A percentile compares a stretch with the other conserved stretches of the same genome.
phyloP scores from a whole-genome alignment of 495 filamentous ascomycete genomes.

The Daldinia childiae region DNA sequence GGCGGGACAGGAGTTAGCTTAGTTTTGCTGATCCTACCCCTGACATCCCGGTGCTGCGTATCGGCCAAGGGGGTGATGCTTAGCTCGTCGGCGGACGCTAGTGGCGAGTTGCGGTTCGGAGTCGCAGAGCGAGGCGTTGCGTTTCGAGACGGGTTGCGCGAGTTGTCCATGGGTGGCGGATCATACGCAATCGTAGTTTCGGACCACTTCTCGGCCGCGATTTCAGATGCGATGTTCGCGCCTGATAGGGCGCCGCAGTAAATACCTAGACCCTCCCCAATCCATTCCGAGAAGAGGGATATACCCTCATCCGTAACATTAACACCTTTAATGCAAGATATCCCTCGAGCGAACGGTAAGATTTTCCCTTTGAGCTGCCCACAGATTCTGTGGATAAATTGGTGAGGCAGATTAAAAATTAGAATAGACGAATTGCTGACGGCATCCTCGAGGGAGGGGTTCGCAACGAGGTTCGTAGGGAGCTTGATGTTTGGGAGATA shows the following conservation, averaged over 20 bases:
- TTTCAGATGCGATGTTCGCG: constrained; percentile 96
- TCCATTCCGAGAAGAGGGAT: constrained; percentile 91
- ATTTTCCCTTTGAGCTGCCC: constrained; percentile 86
- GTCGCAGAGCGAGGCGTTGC: constrained; percentile 71
- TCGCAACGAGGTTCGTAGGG: constrained; percentile 88
- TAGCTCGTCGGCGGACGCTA: constrained; percentile 64
- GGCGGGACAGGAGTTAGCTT: constrained; percentile 76
- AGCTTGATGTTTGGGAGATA: constrained; percentile 88
- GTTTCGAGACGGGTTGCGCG: constrained; percentile 72
- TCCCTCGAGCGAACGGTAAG: constrained; percentile 88
- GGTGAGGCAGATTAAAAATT: constrained; percentile 97
- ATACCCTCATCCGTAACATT: constrained; percentile 85
- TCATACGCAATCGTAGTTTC: constrained; percentile 98
- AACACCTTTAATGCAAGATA: constrained; percentile 98
- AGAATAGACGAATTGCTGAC: constrained; percentile 86
- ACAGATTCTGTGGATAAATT: constrained; percentile 93
- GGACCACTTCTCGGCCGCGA: constrained; percentile 93
- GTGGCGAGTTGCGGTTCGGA: constrained; percentile 47
- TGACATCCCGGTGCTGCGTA: constrained; percentile 69
- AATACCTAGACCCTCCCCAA: constrained; percentile 87
- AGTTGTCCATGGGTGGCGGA: constrained; percentile 82
- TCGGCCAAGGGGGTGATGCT: constrained; percentile 57
- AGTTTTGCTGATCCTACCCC: constrained; percentile 67
- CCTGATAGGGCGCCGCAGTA: constrained; percentile 97
- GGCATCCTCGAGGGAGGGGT: constrained; percentile 83